phyloP scores from a whole-genome alignment of 2,329 filamentous ascomycete genomes.

The Zymoseptoria tritici region DNA sequence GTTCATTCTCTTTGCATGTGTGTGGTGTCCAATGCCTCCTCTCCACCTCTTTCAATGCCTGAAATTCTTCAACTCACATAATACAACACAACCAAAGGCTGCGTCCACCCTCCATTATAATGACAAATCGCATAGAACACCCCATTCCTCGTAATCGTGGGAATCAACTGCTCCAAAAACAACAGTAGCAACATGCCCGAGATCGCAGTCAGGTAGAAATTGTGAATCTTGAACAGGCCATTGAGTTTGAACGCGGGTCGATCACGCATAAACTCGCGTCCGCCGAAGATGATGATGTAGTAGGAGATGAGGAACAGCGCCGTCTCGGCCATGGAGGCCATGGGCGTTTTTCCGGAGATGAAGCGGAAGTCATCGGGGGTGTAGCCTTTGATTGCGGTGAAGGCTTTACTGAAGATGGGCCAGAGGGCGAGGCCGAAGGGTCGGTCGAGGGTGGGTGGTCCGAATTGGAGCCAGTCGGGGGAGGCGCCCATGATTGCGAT shows the following conservation, averaged over 20 bases:
- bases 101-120: conserved; percentile 79
- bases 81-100: conserved; percentile 87
- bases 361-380: conserved; percentile 82
- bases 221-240: conserved; percentile 88
- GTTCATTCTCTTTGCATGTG: not conserved
- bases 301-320: conserved; percentile 75
- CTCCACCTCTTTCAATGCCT: not conserved
- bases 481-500: not conserved
- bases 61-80: conserved; percentile 59
- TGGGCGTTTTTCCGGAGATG: conserved; percentile 69
- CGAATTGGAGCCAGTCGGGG: conserved; percentile 46
- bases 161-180: conserved; percentile 85
- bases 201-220: conserved; percentile 84
- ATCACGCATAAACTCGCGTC: conserved; percentile 84
- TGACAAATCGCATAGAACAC: conserved; percentile 87
- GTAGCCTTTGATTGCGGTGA: conserved; percentile 69
- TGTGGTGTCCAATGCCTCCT: not conserved
- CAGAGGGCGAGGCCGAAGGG: conserved; percentile 88
- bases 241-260: conserved; percentile 80
- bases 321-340: conserved; percentile 83
- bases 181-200: conserved; percentile 72
- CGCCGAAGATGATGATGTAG: conserved; percentile 90
- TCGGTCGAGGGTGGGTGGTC: conserved; percentile 73
- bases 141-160: conserved; percentile 70
- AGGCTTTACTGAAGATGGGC: conserved; percentile 89